Base-by-base conservation (phyloP, 2,329 filamentous ascomycete species). In the Chalaropsis ovoidea region DNA sequence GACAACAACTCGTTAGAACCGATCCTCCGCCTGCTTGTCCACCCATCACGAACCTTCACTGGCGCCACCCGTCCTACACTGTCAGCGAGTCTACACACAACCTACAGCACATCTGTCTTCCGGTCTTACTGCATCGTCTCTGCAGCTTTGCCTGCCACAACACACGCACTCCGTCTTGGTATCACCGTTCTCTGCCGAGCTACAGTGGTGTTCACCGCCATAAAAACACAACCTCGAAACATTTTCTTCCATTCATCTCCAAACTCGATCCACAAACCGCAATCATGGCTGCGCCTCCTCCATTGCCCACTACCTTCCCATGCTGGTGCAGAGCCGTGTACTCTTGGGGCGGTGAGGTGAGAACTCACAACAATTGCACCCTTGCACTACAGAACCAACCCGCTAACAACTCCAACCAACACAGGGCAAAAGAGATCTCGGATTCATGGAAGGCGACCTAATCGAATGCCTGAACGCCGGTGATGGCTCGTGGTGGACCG, bases 401-500 rank as follows among this genome's bases (percentile, higher is more conserved):
- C 27, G 47, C 66, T 67, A 63, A 67, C 64, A 58, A n/a, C 24
- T 13, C 27, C 22, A 5, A 41, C 35, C 35, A n/a, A 13, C 27
- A 13, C 67, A 88, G 86, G 93, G 88, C 27, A 95, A 95, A 79
- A 86, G 88, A 75, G 94, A 99, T 74, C 82, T 99, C 67, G 94
- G 94, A 17, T 99, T 99, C 76, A 88, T 99, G 70, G 94, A 99
- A 76, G 94, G 94, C 69, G 94, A 99, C 76, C 77, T 99, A 70
- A 99, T 99, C 74, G 94, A 99, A 82, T 96, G 93, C 73, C 81
- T 99, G 64, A 99, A 99, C 75, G 94, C 94, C 22, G 94, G 94
- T 69, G 94, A 99, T 77, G 94, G 94, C 63, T 92, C 90, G 60
- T 99, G 94, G 94, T 99, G 94, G 94, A 96, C 92, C 77, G 94